Conservation (phyloP, 352 stramenopile species). For the Phytophthora nicotianae region DNA sequence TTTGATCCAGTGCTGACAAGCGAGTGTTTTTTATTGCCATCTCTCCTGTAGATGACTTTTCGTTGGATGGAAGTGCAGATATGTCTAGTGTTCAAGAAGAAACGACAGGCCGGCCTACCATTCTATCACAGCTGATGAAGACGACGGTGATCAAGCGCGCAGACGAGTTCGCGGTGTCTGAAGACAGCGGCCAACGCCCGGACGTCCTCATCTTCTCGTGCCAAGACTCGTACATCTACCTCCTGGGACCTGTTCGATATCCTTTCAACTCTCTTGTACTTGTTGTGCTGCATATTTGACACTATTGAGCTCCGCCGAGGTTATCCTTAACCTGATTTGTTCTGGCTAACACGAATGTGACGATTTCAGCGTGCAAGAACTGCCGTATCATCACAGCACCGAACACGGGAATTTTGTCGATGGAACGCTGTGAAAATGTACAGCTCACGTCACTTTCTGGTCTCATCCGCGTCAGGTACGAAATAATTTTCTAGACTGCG, state of each 20-base stretch:
- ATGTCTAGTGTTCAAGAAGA: constrained; percentile 20
- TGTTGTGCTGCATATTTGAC: constrained; percentile 3
- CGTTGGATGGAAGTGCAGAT: constrained; percentile 37
- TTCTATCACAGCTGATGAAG: constrained; percentile 70
- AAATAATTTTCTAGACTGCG: background rate
- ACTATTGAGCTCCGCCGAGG: background rate
- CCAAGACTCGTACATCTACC: constrained; percentile 94
- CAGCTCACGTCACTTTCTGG: constrained; percentile 87
- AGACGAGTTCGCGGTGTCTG: constrained; percentile 55
- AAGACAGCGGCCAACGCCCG: constrained; percentile 39
- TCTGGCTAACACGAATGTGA: constrained; percentile 81
- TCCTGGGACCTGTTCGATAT: constrained; percentile 94
- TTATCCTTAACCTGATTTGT: constrained; percentile 58
- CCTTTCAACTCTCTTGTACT: constrained; percentile 36
- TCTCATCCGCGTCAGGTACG: constrained; percentile 86
- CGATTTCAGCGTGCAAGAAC: constrained; percentile 93
- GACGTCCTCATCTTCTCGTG: constrained; percentile 92
- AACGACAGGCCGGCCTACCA: constrained; percentile 41
- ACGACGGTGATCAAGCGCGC: constrained; percentile 82
- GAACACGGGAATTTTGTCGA: constrained; percentile 90
- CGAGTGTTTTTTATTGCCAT: constrained; percentile 8
- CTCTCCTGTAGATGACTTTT: constrained; percentile 45
- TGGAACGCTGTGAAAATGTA: constrained; percentile 95
- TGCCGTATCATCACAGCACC: constrained; percentile 96
- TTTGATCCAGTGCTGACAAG: constrained; percentile 9